Conservation (phyloP, 495 filamentous ascomycete species). For the Collariella sp. region DNA sequence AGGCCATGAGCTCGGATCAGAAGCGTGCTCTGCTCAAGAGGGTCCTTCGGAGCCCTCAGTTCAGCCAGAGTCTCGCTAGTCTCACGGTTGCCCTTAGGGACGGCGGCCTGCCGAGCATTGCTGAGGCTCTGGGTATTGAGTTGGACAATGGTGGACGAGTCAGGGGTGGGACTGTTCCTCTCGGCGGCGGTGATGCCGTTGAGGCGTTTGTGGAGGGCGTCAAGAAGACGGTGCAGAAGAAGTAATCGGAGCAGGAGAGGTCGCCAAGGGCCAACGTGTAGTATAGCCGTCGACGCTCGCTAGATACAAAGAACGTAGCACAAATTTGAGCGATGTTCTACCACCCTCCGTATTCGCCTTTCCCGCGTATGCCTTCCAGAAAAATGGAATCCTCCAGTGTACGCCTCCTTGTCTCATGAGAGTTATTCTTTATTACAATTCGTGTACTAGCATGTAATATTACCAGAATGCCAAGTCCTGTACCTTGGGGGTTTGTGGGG, state of each 20-base stretch:
- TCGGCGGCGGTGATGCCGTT: constrained; percentile 84
- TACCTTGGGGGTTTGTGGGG: too few species aligned
- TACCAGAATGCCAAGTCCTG: too few species aligned
- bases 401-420: too few species aligned
- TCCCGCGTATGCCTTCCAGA: too few species aligned
- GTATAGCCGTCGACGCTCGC: neutral
- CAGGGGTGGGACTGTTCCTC: constrained; percentile 61
- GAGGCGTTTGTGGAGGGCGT: constrained; percentile 85
- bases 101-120: constrained; percentile 83
- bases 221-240: constrained; percentile 61
- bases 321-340: too few species aligned
- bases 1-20: constrained; percentile 64
- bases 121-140: constrained; percentile 70
- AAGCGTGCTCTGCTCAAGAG: constrained; percentile 74
- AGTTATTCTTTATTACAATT: too few species aligned
- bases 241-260: constrained; percentile 9
- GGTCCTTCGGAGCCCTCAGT: constrained; percentile 85
- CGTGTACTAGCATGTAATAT: too few species aligned
- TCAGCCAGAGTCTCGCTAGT: constrained; percentile 74
- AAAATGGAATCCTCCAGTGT: too few species aligned
- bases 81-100: constrained; percentile 83
- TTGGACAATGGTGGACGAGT: constrained; percentile 78
- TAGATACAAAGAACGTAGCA: too few species aligned
- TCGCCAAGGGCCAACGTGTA: neutral
- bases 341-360: too few species aligned